Base-by-base conservation (phyloP, 306 rosid species). In the Castanea sativa region DNA sequence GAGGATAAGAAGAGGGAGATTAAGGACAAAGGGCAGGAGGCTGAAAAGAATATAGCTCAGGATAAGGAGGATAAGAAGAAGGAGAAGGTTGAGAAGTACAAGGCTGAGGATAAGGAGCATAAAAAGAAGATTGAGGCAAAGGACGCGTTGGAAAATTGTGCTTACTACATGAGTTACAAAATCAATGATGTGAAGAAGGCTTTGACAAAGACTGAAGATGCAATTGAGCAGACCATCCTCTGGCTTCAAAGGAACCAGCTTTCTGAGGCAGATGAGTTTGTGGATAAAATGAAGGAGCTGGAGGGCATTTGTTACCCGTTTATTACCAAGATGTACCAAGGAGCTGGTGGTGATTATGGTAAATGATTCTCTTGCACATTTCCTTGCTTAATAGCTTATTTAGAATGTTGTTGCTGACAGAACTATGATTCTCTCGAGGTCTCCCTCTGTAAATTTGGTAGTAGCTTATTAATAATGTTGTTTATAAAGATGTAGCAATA, bases 111-210 rank as follows among this genome's bases (percentile, higher is more conserved):
- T 30, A 15, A 35, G 16, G 52, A 33, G 52, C 73, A 64, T 10
- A 13, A 60, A 57, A 60, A 75, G 43, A 75, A 23, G 21, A 60
- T 49, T 7, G 61, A 49, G 72, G 79, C 79, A 15, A 76, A 76
- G 49, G 64, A 61, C 8, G 77, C 52, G 0, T 5, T 69, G 52
- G 55, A 69, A 13, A 69, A 35, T 43, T 69, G 30, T 69, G 78
- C 58, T 19, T 43, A 75, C 60, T 43, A 76, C 38, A 63, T 76
- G 79, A 76, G 79, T 60, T 25, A 76, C 53, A 76, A 33, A 5
- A 33, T 75, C 19, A 60, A 5, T 2, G 71, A 23, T 12, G 71
- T 58, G 20, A 75, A 75, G 43, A 76, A 43, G 2, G 51, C 49
- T 51, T 45, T 69, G 77, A 32, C 18, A 41, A 56, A 55, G 49